Conservation (phyloP, 2,329 filamentous ascomycete genomes). For the Dryadomyces quercus-mongolicae region DNA sequence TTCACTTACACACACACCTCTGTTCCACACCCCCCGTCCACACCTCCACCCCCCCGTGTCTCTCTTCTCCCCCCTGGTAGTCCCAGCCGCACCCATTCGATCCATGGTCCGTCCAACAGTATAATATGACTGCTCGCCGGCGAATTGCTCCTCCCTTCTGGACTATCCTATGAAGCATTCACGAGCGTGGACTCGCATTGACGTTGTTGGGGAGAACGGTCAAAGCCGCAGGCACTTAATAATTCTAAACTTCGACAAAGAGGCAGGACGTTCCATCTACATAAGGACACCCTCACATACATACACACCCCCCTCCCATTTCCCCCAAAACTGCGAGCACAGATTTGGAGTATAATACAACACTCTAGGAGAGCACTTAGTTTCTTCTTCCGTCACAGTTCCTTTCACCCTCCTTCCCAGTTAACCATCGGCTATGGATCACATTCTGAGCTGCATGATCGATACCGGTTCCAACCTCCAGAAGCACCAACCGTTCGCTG, state of each 20-base stretch:
- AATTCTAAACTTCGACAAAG: background rate
- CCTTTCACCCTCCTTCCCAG: background rate
- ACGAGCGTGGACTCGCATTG: background rate
- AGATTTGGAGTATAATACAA: background rate
- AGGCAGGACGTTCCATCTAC: background rate
- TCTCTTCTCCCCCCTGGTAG: too few relatives aligned
- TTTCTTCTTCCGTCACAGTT: background rate
- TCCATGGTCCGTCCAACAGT: background rate
- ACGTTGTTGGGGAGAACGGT: background rate
- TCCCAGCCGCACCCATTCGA: too few relatives aligned
- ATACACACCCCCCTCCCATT: background rate
- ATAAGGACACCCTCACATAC: background rate
- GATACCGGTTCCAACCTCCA: slow-evolving; percentile 28
- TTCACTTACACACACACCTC: too few relatives aligned
- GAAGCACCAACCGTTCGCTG: slow-evolving; percentile 24
- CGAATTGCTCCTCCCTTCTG: background rate
- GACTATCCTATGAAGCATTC: background rate
- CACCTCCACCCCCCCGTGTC: too few relatives aligned
- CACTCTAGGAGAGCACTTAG: background rate
- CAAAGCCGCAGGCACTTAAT: background rate
- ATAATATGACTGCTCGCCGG: background rate
- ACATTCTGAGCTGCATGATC: slow-evolving; percentile 48
- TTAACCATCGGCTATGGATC: slow-evolving; percentile 34
- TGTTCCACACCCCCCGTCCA: too few relatives aligned
- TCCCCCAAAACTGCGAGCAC: background rate